Evolutionary conservation across 495 filamentous ascomycete genomes (phyloP), one percentile per base, ranked within the genome.

Genomic region (Tuber indicum): DNA sequence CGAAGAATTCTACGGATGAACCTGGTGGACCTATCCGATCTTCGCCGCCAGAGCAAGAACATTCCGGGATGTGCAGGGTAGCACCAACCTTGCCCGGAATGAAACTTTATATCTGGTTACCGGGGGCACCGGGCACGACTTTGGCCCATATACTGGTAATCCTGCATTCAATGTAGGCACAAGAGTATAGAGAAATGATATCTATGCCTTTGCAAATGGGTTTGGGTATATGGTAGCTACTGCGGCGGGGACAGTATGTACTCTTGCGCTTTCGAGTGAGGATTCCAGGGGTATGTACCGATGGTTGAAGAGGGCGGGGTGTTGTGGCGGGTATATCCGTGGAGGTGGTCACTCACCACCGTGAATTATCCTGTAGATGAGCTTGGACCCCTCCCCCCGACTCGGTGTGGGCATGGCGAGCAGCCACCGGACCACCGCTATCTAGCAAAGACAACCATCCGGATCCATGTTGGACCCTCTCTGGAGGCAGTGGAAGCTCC

Each of bases 1-100:
- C 81, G 76, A 73, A 85, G 81, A 74, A 81, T 81, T 75, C 82
- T 19, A 82, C 75, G 74, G 84, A 26, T 2, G 73, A 39, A 87
- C 86, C 0, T 83, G 88, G 90, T 3, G 89, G 17, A 88, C 86
- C 14, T 91, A 89, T 82, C 87, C 88, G 16, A 85, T 84, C 32
- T 91, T 91, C 75, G 87, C 88, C 2, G 87, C 92, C 52, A 90
- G 90, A 62, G 90, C 87, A 2, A 87, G 84, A 58, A 88, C 79
- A 7, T 87, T 87, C 21, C 85, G 85, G 72, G 86, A 92, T 74
- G 84, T 92, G 43, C 87, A 89, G 75, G 84, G 86, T 16, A 88
- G 88, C 0, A 86, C 92, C 32, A 89, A 89, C 80, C 91, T 91
- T 85, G 91, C 90, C 85, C 1, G 39, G 39, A 41, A 2, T 41